Percentiles rank a stretch among this genome's conserved stretches.
Conservation (phyloP, 352 stramenopile genomes). For the Pythium volutum region DNA sequence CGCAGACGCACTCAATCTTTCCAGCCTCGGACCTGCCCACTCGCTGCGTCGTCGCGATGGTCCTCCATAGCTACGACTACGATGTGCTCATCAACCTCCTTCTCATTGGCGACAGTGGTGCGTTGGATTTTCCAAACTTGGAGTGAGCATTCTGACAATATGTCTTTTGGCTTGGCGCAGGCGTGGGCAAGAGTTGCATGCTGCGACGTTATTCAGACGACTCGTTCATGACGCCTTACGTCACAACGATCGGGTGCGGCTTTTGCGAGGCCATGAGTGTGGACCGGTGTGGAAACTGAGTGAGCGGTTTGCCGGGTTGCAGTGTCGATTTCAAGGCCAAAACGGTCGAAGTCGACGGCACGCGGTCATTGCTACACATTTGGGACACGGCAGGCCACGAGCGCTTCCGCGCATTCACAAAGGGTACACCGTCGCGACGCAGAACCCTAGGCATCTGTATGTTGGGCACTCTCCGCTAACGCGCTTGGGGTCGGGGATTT, state of each 20-base stretch:
- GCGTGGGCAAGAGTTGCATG: slow-evolving; percentile 95
- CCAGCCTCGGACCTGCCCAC: neutral
- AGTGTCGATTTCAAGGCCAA: slow-evolving; percentile 90
- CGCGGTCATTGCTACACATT: slow-evolving; percentile 88
- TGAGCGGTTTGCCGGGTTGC: too few species aligned
- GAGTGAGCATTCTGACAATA: too few species aligned
- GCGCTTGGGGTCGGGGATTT: too few species aligned
- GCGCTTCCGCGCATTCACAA: slow-evolving; percentile 89
- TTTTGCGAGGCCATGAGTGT: neutral
- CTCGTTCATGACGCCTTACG: slow-evolving; percentile 91
- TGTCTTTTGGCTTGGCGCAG: slow-evolving; percentile 26
- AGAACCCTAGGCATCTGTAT: too few species aligned
- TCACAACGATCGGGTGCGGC: slow-evolving; percentile 81
- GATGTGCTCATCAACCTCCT: slow-evolving; percentile 89
- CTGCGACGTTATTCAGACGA: slow-evolving; percentile 94
- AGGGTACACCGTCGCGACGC: slow-evolving; percentile 43
- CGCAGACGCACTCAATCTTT: neutral
- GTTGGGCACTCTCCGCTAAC: neutral
- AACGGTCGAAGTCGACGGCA: slow-evolving; percentile 84
- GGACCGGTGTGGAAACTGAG: neutral
- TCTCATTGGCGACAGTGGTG: slow-evolving; percentile 85
- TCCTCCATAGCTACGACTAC: slow-evolving; percentile 85
- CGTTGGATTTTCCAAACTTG: slow-evolving; percentile 8
- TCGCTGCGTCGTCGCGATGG: slow-evolving; percentile 24
- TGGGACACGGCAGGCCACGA: slow-evolving; percentile 89